These are phyloP conservation scores for Lizanozyma gosingica DNA, from an alignment of 1,139 yeast genomes.

Conservation along the genomic window DNA sequence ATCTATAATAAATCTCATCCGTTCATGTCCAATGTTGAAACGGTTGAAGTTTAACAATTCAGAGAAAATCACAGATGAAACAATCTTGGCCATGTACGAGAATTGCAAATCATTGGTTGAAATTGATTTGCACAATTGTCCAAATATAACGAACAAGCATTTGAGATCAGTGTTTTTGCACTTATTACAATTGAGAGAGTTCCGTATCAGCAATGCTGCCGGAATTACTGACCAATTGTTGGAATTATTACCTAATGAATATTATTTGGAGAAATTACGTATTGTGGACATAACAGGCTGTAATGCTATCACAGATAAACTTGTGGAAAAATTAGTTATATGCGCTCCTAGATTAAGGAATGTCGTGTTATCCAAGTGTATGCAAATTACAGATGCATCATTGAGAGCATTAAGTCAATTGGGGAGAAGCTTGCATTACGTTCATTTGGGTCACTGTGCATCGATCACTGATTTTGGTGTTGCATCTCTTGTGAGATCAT, in stretches of 20 bases:
- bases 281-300: slow-evolving; percentile 84
- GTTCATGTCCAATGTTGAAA: slow-evolving; percentile 65
- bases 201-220: slow-evolving; percentile 67
- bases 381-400: slow-evolving; percentile 78
- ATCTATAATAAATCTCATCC: slow-evolving; percentile 54
- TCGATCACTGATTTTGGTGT: slow-evolving; percentile 88
- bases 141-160: slow-evolving; percentile 58
- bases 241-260: slow-evolving; percentile 34
- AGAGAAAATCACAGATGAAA: slow-evolving; percentile 55
- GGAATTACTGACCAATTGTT: slow-evolving; percentile 63
- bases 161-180: slow-evolving; percentile 54
- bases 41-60: slow-evolving; percentile 78
- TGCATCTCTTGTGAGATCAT: slow-evolving; percentile 59
- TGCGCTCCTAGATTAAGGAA: slow-evolving; percentile 83
- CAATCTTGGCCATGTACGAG: slow-evolving; percentile 52
- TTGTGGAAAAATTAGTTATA: slow-evolving; percentile 62
- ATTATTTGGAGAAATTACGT: slow-evolving; percentile 46
- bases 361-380: slow-evolving; percentile 83
- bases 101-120: slow-evolving; percentile 79
- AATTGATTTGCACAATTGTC: slow-evolving; percentile 80
- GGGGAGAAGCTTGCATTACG: slow-evolving; percentile 78
- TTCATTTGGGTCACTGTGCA: slow-evolving; percentile 91
- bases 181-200: slow-evolving; percentile 68
- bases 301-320: slow-evolving; percentile 68
- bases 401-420: slow-evolving; percentile 62